These are phyloP conservation scores for Calocera cornea DNA, from an alignment of 768 basidiomycete species.

Conservation along the genomic window DNA sequence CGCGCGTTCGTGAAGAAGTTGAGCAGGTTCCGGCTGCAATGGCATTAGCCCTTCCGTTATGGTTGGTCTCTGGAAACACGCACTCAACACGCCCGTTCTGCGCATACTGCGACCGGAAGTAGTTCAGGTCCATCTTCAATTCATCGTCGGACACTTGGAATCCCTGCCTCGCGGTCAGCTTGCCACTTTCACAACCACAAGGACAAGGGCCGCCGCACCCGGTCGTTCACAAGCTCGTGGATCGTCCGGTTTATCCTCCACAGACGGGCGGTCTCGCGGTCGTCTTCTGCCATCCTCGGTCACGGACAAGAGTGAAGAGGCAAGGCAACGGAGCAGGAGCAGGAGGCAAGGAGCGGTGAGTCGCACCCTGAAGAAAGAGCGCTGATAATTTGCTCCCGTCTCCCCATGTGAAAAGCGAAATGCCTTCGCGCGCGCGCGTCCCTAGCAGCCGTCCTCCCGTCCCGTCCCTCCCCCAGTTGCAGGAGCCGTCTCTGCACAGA, in stretches of 20 bases:
- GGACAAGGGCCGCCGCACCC: constrained; percentile 38
- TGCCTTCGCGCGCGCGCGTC: too few species aligned
- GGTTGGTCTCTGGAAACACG: constrained; percentile 23
- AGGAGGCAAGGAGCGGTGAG: not conserved
- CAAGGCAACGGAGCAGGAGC: not conserved
- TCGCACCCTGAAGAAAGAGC: not conserved
- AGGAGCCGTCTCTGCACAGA: too few species aligned
- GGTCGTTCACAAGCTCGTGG: constrained; percentile 89
- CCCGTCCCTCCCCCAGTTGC: too few species aligned
- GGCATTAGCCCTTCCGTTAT: not conserved
- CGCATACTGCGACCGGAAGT: constrained; percentile 62
- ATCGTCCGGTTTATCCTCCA: constrained; percentile 96
- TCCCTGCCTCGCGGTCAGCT: constrained; percentile 40
- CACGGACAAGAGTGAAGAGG: not conserved
- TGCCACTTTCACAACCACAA: not conserved
- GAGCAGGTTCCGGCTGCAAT: constrained; percentile 62
- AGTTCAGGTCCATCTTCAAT: constrained; percentile 70
- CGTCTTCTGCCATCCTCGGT: constrained; percentile 16
- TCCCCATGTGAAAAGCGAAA: too few species aligned
- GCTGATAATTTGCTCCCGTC: not conserved
- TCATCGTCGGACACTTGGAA: constrained; percentile 91
- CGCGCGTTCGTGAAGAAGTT: constrained; percentile 78
- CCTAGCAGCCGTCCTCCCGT: too few species aligned
- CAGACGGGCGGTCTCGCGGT: constrained; percentile 43
- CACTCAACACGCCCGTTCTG: constrained; percentile 75